Base-by-base conservation (phyloP, 768 basidiomycete species). In the Amanita exitialis region DNA sequence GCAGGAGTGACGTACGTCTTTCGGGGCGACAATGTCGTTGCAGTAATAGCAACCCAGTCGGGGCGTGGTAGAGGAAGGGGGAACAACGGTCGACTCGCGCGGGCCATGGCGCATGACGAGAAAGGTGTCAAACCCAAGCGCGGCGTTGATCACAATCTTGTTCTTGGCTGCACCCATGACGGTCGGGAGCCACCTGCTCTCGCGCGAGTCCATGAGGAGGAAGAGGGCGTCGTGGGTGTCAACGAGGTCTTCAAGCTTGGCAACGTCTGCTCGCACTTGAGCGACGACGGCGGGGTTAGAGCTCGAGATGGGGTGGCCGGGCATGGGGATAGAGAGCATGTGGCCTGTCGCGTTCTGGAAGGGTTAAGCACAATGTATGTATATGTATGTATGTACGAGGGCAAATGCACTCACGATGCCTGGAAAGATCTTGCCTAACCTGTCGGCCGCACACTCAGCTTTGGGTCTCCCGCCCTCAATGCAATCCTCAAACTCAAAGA, bases 191-290 rank as follows among this genome's bases (percentile, higher is more conserved):
- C 96, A 99, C 41, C 96, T 69, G 58, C 90, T 93, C 66, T 99
- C 96, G 32, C 95, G 73, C n/a, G 93, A 97, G 63, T 98, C 96
- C 96, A 97, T 98, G 20, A 98, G 73, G 28, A 97, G 71, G 65
- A 93, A 98, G 3, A 97, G 74, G 0, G 75, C 94, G 60, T 99
- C 96, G 60, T 99, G 95, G 15, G 74, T 71, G 27, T 87, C 83
- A 51, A 98, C 75, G 13, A 98, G 76, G 21, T 73, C 63, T 59
- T 94, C 91, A 7, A 99, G 76, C 57, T 73, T 70, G 28, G 67
- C 67, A 0, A 97, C 81, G 56, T 91, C 84, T n/a, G 72, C 71
- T 60, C 78, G 75, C 0, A 78, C 72, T 58, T 83, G 77, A 2
- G 73, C 74, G 4, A 82, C 62, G 0, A 73, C 75, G 0, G 69